phyloP scores from a whole-genome alignment of 208 protist genomes.

The Trypanosomatidae sp. region DNA sequence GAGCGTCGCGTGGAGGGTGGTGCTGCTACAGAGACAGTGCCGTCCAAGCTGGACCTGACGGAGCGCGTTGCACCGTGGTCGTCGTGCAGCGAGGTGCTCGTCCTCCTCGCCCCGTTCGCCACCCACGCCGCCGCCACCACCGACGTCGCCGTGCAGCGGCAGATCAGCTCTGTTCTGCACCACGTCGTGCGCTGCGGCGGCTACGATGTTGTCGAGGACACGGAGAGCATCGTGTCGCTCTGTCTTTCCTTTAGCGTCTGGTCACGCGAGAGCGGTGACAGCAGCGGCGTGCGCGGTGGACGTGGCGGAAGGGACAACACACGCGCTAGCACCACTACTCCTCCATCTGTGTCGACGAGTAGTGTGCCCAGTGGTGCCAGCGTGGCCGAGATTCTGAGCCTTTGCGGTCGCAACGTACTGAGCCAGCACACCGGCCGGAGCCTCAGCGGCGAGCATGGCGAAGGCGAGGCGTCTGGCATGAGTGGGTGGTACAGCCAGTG shows the following conservation, averaged over 20 bases:
- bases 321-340: background rate
- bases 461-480: too few relatives aligned
- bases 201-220: conserved; percentile 24
- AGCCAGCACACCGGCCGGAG: background rate
- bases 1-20: too few relatives aligned
- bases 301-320: too few relatives aligned
- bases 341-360: too few relatives aligned
- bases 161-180: conserved; percentile 12
- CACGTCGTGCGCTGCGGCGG: conserved; percentile 12
- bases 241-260: conserved; percentile 26
- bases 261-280: background rate
- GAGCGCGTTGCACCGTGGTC: conserved; percentile 2
- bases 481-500: conserved; percentile 39
- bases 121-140: conserved; percentile 16
- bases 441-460: background rate
- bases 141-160: conserved; percentile 19
- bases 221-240: conserved; percentile 29
- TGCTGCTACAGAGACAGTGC: too few relatives aligned
- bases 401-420: conserved; percentile 35
- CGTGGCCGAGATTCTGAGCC: conserved; percentile 21
- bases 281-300: background rate
- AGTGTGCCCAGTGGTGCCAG: conserved; percentile 12
- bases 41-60: too few relatives aligned
- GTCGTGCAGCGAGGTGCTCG: conserved; percentile 19
- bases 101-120: conserved; percentile 23